These are phyloP conservation scores for Physocladia obscura DNA, from an alignment of 192 early-diverging fungal genomes.

Conservation along the genomic window DNA sequence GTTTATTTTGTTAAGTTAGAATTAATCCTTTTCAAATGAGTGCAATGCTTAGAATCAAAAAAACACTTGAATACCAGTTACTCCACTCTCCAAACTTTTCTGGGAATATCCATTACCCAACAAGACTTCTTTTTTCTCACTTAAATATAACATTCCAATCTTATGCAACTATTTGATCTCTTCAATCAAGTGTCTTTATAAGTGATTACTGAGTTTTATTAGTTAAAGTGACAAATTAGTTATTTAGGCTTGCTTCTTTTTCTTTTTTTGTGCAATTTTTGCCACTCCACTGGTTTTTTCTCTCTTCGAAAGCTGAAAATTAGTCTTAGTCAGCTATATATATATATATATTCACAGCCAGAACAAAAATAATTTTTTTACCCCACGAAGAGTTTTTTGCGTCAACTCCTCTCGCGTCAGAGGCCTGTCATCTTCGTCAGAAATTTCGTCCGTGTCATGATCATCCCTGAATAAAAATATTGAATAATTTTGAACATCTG, in stretches of 20 bases:
- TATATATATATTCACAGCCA: neutral
- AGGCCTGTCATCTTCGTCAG: slow-evolving; percentile 61
- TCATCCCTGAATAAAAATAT: slow-evolving; percentile 40
- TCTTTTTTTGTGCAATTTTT: slow-evolving; percentile 28
- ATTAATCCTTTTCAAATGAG: no score
- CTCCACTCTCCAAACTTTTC: no score
- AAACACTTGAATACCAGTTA: no score
- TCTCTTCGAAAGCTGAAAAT: slow-evolving; percentile 29
- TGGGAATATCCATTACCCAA: no score
- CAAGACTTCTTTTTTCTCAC: no score
- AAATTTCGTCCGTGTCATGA: slow-evolving; percentile 50
- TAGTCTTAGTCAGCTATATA: no score
- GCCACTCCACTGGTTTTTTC: slow-evolving; percentile 32
- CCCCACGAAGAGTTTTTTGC: slow-evolving; percentile 51
- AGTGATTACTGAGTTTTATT: no score
- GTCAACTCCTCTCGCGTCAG: slow-evolving; percentile 54
- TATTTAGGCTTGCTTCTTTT: slow-evolving; percentile 20
- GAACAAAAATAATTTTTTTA: slow-evolving; percentile 22
- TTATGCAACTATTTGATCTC: no score
- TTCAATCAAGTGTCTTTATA: no score
- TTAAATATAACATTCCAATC: no score
- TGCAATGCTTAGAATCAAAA: no score
- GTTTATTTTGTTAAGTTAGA: no score
- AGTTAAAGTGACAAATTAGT: neutral
- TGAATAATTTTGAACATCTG: neutral